Evolutionary conservation across 208 protist species (phyloP), one percentile per base, ranked within the genome.

Genomic region (Wallacemonas sp.): DNA sequence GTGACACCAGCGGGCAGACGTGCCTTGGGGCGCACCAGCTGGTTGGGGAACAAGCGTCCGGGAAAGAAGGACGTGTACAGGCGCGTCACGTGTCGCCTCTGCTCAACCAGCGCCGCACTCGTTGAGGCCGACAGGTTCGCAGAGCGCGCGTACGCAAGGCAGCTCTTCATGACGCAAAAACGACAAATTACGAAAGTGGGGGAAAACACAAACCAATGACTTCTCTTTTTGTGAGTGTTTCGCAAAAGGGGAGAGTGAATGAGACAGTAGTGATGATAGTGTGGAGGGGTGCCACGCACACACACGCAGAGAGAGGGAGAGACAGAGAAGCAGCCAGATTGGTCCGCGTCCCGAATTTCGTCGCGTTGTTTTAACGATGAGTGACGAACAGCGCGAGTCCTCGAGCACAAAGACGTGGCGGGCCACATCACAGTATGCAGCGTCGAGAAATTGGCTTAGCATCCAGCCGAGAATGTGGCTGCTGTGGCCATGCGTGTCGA

Each of bases 21-120:
- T 64, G 81, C 65, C 34, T 69, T 67, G 17, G 67, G 84, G 8
- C 69, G 80, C 46, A 93, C 86, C 4, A 96, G 65, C 58, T 96
- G 91, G 48, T 69, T 88, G 0, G 91, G 91, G 32, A 82, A 94
- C 3, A 93, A 72, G 26, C 84, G 68, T 1, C 86, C 88, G 6
- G 78, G 64, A 70, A 86, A 96, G 68, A 83, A 96, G 17, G 88
- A 94, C 11, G 91, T 94, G 74, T 96, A 96, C 21, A 96, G 73
- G 14, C 90, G 80, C 21, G 87, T 96, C 27, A 92, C 72, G 73
- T 56, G 66, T 0, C 87, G 82, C 8, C 72, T 65, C 54, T 82
- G 81, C 63, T 80, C 74, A 11, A 21, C 17, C 52, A 96, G 68
- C 0, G 75, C 57, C 56, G 48, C 21, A 5, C 30, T 34, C 33